A percentile compares a stretch with the other conserved stretches of the same genome.
Conservation (phyloP, 495 filamentous ascomycete species). For the Trichocladium antarcticum region DNA sequence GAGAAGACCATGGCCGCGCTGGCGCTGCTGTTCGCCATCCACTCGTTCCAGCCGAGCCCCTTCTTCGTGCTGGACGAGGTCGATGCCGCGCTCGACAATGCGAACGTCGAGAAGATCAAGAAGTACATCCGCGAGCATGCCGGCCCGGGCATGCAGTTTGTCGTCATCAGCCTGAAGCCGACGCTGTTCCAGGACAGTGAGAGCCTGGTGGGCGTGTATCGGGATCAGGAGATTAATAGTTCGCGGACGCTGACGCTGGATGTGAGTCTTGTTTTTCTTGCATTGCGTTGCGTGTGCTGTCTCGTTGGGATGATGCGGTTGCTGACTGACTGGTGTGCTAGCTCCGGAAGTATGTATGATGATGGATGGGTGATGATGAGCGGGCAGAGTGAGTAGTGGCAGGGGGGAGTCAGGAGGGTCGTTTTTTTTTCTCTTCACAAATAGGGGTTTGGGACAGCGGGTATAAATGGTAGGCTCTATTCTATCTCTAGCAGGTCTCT, state of each 20-base stretch:
- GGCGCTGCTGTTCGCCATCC: slow-evolving; percentile 89
- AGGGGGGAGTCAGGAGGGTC: not conserved
- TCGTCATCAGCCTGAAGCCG: slow-evolving; percentile 91
- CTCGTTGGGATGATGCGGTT: not conserved
- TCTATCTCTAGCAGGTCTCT: not conserved
- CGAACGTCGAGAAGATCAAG: slow-evolving; percentile 88
- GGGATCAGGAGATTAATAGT: slow-evolving; percentile 86
- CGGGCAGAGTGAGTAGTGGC: not conserved
- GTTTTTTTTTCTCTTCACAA: not conserved
- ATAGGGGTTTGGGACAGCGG: not conserved
- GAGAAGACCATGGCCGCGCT: slow-evolving; percentile 99
- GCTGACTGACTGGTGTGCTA: slow-evolving; percentile 3
- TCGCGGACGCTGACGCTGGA: slow-evolving; percentile 82
- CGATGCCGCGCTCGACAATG: slow-evolving; percentile 92
- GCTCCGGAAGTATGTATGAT: slow-evolving; percentile 29
- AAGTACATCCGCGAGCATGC: slow-evolving; percentile 92
- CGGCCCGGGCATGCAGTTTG: slow-evolving; percentile 96
- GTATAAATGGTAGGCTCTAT: not conserved
- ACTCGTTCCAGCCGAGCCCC: slow-evolving; percentile 83
- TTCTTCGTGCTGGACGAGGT: slow-evolving; percentile 99
- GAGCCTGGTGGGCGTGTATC: slow-evolving; percentile 85
- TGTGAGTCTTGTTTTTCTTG: slow-evolving; percentile 52
- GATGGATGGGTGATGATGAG: not conserved
- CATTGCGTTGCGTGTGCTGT: not conserved
- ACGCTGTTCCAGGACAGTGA: slow-evolving; percentile 90